Base-by-base conservation (phyloP, 2,329 filamentous ascomycete species). In the Epicoccum sorghinum region DNA sequence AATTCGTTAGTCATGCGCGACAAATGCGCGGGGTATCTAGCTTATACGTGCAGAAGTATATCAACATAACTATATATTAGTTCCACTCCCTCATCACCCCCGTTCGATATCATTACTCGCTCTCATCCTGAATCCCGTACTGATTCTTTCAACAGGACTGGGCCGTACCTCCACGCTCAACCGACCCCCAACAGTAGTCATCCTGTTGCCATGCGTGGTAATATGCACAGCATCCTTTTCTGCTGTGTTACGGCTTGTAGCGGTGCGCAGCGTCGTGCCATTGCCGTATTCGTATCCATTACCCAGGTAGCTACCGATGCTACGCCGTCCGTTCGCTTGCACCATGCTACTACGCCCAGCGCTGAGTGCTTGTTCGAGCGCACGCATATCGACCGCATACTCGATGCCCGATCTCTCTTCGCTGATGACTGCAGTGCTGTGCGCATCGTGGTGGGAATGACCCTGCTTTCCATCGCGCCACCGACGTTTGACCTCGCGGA, bases 81-180 rank as follows among this genome's bases (percentile, higher is more conserved):
- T 9, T 29, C 27, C 27, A 29, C 27, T 29, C 27, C 27, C 12
- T n/a, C 43, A 4, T 23, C 5, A 2, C 14, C 45, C 53, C 7
- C 59, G 52, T 41, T 73, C 64, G 14, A 71, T 52, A 57, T 74
- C 71, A 22, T 41, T 48, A 58, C 72, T 74, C 8, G 55, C 56
- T 7, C 72, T 60, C 43, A 74, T 69, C 24, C 66, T 60, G 44
- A 74, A 74, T 6, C 72, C 72, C 0, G 72, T 74, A 48, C 65
- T 72, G 3, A 64, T 48, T 37, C 69, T 64, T 48, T 71, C 69
- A 4, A 66, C 60, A 3, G 63, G 60, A 6, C 24, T 27, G 2
- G 55, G 58, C 42, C 64, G 54, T 4, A 59, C 53, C 42, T 65
- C 63, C 7, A 55, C 57, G 52, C 64, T 67, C 36, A 68, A 24